These are phyloP conservation scores for Termitomyces sp. DNA, from an alignment of 768 basidiomycete genomes.

Conservation along the genomic window DNA sequence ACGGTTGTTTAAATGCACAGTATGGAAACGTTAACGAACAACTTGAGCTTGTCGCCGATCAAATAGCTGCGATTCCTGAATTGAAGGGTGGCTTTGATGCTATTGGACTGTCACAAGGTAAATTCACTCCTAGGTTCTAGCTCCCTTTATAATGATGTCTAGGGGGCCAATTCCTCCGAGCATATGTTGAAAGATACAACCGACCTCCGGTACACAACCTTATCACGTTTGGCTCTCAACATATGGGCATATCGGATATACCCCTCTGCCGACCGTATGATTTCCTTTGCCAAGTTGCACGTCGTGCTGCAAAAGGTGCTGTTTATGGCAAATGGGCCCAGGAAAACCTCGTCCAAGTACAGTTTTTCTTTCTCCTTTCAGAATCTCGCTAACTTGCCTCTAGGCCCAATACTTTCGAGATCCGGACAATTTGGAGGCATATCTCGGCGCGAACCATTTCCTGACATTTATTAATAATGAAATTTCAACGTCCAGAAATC, in stretches of 20 bases:
- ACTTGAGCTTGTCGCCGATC: conserved; percentile 54
- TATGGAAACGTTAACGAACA: conserved; percentile 78
- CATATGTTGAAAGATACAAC: conserved; percentile 75
- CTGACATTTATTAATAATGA: conserved; percentile 81
- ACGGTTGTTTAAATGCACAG: conserved; percentile 27
- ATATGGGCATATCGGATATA: conserved; percentile 81
- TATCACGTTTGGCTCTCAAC: conserved; percentile 83
- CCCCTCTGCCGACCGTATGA: conserved; percentile 62
- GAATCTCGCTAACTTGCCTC: neutral
- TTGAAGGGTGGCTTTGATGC: conserved; percentile 74
- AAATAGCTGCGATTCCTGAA: conserved; percentile 60
- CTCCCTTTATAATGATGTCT: neutral
- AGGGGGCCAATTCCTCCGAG: conserved; percentile 87
- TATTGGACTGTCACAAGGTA: conserved; percentile 84
- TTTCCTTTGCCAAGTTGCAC: conserved; percentile 63
- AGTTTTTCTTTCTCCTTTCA: neutral
- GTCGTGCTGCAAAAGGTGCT: conserved; percentile 52
- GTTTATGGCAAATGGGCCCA: conserved; percentile 79
- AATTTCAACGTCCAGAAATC: conserved; percentile 43
- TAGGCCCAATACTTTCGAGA: conserved; percentile 90
- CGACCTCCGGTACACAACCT: conserved; percentile 71
- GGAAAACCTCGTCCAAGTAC: conserved; percentile 65
- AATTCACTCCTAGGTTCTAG: neutral
- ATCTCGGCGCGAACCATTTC: conserved; percentile 60
- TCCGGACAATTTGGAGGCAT: conserved; percentile 49